A percentile compares a stretch with the other conserved stretches of the same genome.
These are phyloP conservation scores for Rhizoclosmatium globosum DNA, from an alignment of 192 early-diverging fungal genomes.

Conservation along the genomic window DNA sequence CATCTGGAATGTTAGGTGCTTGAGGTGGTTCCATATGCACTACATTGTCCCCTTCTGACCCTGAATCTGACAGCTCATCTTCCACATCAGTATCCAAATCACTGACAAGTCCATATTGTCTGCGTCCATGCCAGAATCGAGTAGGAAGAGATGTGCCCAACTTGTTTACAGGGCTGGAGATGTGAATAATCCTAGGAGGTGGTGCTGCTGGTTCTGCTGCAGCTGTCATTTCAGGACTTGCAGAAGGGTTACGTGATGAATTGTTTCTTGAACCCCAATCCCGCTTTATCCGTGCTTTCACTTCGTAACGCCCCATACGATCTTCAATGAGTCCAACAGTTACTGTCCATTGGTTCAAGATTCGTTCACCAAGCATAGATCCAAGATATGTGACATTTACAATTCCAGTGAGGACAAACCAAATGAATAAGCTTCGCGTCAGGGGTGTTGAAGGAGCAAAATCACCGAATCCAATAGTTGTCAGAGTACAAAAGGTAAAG, in stretches of 20 bases:
- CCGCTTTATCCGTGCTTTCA: constrained; percentile 56
- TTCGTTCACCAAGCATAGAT: constrained; percentile 53
- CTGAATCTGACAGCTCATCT: background rate
- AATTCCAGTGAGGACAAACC: constrained; percentile 56
- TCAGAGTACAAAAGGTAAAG: constrained; percentile 52
- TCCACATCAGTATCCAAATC: constrained; percentile 1
- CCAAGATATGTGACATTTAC: constrained; percentile 52
- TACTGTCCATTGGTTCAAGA: constrained; percentile 60
- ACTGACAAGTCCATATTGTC: background rate
- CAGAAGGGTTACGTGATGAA: background rate
- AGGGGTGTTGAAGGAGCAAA: constrained; percentile 40
- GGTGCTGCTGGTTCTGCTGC: background rate
- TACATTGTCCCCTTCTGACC: background rate
- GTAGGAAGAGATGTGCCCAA: background rate
- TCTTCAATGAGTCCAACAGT: constrained; percentile 51
- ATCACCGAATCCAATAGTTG: constrained; percentile 60
- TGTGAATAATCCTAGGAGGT: constrained; percentile 5
- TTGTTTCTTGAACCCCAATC: constrained; percentile 9
- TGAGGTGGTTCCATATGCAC: too few species aligned
- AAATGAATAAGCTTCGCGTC: constrained; percentile 56
- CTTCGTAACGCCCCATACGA: constrained; percentile 62
- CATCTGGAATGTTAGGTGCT: background rate
- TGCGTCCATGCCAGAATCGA: background rate
- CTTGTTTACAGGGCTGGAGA: constrained; percentile 3
- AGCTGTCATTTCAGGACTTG: background rate